A percentile compares a stretch with the other conserved stretches of the same genome.
These are phyloP conservation scores for Apiospora koreana DNA, from an alignment of 2,329 filamentous ascomycete genomes.

Conservation along the genomic window DNA sequence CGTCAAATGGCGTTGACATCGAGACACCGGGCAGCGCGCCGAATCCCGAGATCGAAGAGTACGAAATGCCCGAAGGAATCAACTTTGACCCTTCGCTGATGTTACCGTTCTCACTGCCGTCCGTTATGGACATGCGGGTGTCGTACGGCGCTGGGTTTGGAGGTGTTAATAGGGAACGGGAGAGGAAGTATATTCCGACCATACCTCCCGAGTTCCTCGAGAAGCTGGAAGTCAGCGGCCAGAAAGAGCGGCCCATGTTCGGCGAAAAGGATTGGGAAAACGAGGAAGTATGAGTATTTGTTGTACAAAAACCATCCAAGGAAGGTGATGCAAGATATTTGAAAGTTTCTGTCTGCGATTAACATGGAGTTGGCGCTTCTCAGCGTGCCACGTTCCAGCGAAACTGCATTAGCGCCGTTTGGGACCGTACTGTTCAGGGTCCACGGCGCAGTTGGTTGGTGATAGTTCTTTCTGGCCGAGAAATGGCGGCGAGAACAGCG, in stretches of 20 bases:
- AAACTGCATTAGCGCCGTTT: not conserved
- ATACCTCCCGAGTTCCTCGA: conserved; percentile 91
- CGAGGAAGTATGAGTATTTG: conserved; percentile 51
- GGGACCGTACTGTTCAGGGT: not conserved
- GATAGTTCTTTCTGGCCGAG: not conserved
- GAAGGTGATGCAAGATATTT: not conserved
- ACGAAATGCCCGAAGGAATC: conserved; percentile 72
- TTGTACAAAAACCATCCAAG: not conserved
- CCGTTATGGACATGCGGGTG: conserved; percentile 95
- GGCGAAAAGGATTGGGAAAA: conserved; percentile 68
- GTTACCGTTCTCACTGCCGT: conserved; percentile 92
- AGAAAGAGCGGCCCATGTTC: conserved; percentile 57
- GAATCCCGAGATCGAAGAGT: conserved; percentile 53
- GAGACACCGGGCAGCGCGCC: conserved; percentile 44
- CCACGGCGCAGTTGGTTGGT: not conserved
- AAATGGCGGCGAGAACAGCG: not conserved
- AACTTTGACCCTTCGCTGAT: conserved; percentile 88
- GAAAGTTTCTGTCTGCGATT: not conserved
- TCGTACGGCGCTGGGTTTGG: conserved; percentile 95
- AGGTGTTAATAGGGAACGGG: conserved; percentile 85
- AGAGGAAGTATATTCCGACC: conserved; percentile 93
- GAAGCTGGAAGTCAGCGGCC: conserved; percentile 70
- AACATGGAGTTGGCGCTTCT: not conserved
- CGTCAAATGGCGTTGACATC: conserved; percentile 44
- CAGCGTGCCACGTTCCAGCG: not conserved